Conservation (phyloP, 73 alveolate genomes). For the Paramecium sonneborni region DNA sequence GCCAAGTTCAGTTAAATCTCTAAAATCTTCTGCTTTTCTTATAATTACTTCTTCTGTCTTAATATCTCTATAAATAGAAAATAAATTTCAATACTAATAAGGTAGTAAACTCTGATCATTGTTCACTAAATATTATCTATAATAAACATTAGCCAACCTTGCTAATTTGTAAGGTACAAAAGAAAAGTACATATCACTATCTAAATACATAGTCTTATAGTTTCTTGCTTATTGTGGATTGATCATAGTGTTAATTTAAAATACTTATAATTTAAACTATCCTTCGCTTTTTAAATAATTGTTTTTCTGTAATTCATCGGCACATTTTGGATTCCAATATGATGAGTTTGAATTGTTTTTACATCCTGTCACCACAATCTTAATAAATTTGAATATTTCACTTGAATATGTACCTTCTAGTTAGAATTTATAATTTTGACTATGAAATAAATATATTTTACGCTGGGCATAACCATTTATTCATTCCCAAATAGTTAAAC, state of each 20-base stretch:
- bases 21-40: conserved; percentile 26
- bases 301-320: not conserved
- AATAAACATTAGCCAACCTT: not conserved
- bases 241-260: not conserved
- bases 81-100: not conserved
- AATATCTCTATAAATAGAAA: not conserved
- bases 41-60: not conserved
- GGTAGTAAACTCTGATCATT: not conserved
- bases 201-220: not conserved
- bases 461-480: conserved; percentile 48
- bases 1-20: not conserved
- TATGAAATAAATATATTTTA: not conserved
- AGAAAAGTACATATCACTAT: not conserved
- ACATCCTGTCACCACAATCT: not conserved
- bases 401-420: conserved; percentile 16
- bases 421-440: not conserved
- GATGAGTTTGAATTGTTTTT: not conserved
- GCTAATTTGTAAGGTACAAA: conserved; percentile 14
- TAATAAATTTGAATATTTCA: conserved; percentile 10
- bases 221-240: not conserved
- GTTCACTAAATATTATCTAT: not conserved
- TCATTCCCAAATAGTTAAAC: not conserved
- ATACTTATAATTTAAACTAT: not conserved
- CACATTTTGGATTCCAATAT: conserved; percentile 6
- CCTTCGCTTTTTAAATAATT: not conserved